phyloP scores from a whole-genome alignment of 1,139 yeast species.

The Hyphopichia wangnamkhiaoensis region DNA sequence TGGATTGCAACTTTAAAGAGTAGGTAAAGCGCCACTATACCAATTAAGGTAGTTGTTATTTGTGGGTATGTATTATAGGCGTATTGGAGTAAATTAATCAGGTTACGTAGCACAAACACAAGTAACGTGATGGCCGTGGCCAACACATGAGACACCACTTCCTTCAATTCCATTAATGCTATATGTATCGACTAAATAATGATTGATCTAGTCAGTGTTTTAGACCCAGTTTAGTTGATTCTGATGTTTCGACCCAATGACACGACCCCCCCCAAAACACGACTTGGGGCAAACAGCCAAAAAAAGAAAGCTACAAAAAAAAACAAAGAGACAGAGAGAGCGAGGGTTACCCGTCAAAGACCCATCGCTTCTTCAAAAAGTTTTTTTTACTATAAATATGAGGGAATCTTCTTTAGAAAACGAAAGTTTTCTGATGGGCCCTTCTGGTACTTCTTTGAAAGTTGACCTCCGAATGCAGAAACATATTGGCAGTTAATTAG shows the following conservation, averaged over 20 bases:
- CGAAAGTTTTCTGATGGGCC: slow-evolving; percentile 6
- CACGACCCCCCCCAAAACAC: too few relatives aligned
- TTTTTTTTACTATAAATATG: not conserved
- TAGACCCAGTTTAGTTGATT: too few relatives aligned
- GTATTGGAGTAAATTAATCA: slow-evolving; percentile 15
- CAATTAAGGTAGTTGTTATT: slow-evolving; percentile 18
- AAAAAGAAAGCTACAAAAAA: too few relatives aligned
- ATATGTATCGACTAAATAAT: not conserved
- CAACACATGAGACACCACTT: slow-evolving; percentile 13
- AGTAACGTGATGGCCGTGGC: slow-evolving; percentile 13
- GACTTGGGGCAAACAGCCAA: too few relatives aligned
- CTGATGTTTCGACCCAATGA: too few relatives aligned
- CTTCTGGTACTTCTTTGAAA: slow-evolving; percentile 30
- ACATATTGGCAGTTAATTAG: slow-evolving; percentile 30
- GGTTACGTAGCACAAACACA: slow-evolving; percentile 15
- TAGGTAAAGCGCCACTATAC: slow-evolving; percentile 22
- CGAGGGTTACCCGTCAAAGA: slow-evolving; percentile 2
- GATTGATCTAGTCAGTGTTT: too few relatives aligned
- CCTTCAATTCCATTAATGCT: slow-evolving; percentile 13
- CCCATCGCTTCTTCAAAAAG: not conserved
- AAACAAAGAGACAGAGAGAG: too few relatives aligned
- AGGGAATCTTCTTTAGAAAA: slow-evolving; percentile 1
- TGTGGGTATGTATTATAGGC: slow-evolving; percentile 27
- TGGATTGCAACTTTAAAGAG: slow-evolving; percentile 20
- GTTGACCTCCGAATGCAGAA: slow-evolving; percentile 41